Base-by-base conservation (phyloP, 352 stramenopile species). In the Phytophthora uliginosa region DNA sequence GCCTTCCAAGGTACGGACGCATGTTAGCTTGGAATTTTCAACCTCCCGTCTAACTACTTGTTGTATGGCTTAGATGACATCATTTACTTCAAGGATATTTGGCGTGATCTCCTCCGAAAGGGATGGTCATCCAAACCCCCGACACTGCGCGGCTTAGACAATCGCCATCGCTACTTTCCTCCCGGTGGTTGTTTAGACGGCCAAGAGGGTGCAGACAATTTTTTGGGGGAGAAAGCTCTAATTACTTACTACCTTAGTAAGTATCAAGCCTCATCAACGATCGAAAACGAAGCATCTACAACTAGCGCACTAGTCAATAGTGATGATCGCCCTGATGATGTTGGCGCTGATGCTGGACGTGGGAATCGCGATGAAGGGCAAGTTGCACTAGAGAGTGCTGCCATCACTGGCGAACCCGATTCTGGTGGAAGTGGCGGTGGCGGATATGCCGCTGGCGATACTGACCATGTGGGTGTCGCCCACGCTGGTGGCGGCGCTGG, bases 41-140 rank as follows among this genome's bases (percentile, higher is more conserved):
- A 13, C 12, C 34, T 8, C 12, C 12, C 34, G 34, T 40, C 8
- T 40, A 48, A 22, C 8, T 20, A 48, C 40, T 7, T 8, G 40
- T 18, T 48, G 18, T 40, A 40, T 40, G 18, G n/a, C 18, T 40
- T 34, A 63, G 56, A 54, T 17, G 40, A 54, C 17, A 45, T 24
- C 40, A 4, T 54, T 24, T 4, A 38, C 7, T 67, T 67, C 60
- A 60, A 34, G 18, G 20, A 51, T 28, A 59, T 66, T 7, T 66
- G 59, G 60, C 60, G 60, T 10, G 50, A n/a, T 8, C 60, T 67
- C 7, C 60, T 24, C 0, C 60, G 36, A 3, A 36, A 53, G 18
- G 60, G 60, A 22, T 59, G 51, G 60, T 47, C 38, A 45, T 34
- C 60, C 9, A 67, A 60, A 13, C 31, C 50, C 4, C 60, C 60